Base-by-base conservation (phyloP, 2,329 filamentous ascomycete genomes). In the Chaetomiaceae sp. region DNA sequence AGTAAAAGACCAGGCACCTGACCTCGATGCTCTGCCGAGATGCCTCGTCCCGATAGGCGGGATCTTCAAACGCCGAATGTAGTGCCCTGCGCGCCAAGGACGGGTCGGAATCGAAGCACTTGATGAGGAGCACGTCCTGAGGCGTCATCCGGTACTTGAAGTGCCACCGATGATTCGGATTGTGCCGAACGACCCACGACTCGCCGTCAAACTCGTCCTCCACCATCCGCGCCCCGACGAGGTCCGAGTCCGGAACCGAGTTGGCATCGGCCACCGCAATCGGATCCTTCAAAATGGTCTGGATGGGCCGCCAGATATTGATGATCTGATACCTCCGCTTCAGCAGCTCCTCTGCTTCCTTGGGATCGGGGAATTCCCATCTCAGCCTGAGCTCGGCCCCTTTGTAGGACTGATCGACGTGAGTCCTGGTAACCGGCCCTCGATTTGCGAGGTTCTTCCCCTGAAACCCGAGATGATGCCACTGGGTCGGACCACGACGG, bases 401-500 rank as follows among this genome's bases (percentile, higher is more conserved):
- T 7, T 20, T 47, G 47, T 63, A 63, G 3, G 62, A 64, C 59
- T 64, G 62, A 43, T 64, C 62, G n/a, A 64, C 58, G 36, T 64
- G 62, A 3, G 59, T 59, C 5, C 59, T 17, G 15, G 57, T 56
- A 15, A 64, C 53, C 2, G 62, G 62, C 5, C 62, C 81, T 75
- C 66, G 88, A 79, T 46, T 74, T 66, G 69, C 25, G 78, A 76
- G 58, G 68, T 76, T 81, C 6, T 46, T 39, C 5, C 50, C 50
- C 83, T 84, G 2, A 79, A 82, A 39, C 75, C 81, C 78, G 75
- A 83, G 57, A 61, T 85, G 87, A 63, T 81, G 79, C 82, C 84
- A 88, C 40, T 67, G 59, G 5, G 63, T 61, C 15, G 65, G 64
- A 0, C 64, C 65, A 27, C 62, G 63, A n/a, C 65, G 64, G 40